Base-by-base conservation (phyloP, 345 rosid species). In the Euphorbia peplus region DNA sequence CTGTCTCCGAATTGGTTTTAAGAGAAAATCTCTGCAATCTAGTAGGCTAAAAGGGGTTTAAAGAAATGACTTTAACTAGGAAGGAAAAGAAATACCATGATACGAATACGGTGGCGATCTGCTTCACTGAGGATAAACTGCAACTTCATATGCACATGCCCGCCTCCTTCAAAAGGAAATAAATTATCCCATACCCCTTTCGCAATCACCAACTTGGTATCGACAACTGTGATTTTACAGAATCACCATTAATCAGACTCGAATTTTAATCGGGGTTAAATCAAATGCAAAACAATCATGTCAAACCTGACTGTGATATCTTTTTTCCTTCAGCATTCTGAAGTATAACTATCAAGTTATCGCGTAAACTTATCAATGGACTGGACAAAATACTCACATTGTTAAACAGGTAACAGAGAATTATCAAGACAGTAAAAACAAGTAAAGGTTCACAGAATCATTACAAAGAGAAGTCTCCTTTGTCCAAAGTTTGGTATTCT, bases 391-490 rank as follows among this genome's bases (percentile, higher is more conserved):
- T 70, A n/a, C n/a, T 50, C 46, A 63, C 41, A 71, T 41, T 48
- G 41, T 28, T 55, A 70, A 48, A 22, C 69, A 63, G 22, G 47
- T 7, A 53, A 13, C 48, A 15, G 32, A 67, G 26, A 46, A 60
- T 32, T 39, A 42, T 51, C 2, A 8, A n/a, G 50, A 46, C 48
- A 8, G n/a, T 4, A 6, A 70, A 42, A 0, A 26, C 18, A 50
- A 50, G 18, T 16, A 14, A 53, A 56, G 35, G 22, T 26, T 51
- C 37, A 37, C 73, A 69, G 75, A 69, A 68, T 60, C 69, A 67
- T 82, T 89, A 91, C 98, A 93, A 91, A 70, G 82, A 86, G 79
- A 91, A 83, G 62, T 93, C 98, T 41, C 87, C 95, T 57, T 80
- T 82, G 67, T 80, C 86, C 66, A 65, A 71, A 42, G 86, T 83